Evolutionary conservation across 805 yeast genomes (phyloP).

Genomic region (Candida incommunis): DNA sequence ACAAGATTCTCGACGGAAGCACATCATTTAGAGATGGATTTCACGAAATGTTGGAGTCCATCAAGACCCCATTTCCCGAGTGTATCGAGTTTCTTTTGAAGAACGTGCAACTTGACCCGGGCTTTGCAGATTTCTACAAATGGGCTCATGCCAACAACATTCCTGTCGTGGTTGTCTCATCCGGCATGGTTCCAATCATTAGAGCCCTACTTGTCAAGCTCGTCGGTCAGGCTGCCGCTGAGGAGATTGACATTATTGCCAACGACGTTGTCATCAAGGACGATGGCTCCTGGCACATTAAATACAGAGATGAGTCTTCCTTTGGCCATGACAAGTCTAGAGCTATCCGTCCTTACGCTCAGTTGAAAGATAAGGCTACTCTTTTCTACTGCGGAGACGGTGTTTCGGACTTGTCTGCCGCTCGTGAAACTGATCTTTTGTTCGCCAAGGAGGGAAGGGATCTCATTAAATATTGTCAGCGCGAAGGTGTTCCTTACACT

Average conservation of each 20-base stretch:
- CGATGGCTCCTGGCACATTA: constrained; percentile 65
- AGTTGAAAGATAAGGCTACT: constrained; percentile 34
- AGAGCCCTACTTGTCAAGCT: constrained; percentile 57
- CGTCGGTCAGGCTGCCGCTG: constrained; percentile 63
- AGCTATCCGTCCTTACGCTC: constrained; percentile 43
- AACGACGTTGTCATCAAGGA: constrained; percentile 50
- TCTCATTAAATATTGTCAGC: constrained; percentile 67
- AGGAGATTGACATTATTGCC: constrained; percentile 65
- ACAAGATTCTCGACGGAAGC: constrained; percentile 55
- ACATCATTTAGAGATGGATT: constrained; percentile 62
- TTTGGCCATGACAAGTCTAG: constrained; percentile 94
- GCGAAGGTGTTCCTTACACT: constrained; percentile 69
- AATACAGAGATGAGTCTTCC: constrained; percentile 68
- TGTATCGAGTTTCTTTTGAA: constrained; percentile 57
- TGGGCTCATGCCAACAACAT: constrained; percentile 63
- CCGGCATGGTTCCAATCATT: constrained; percentile 91
- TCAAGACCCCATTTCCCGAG: constrained; percentile 61
- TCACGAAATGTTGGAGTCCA: constrained; percentile 67
- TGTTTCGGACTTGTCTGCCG: constrained; percentile 88
- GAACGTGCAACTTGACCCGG: constrained; percentile 73
- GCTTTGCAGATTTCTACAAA: constrained; percentile 65
- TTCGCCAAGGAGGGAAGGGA: constrained; percentile 92
- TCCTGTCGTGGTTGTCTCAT: constrained; percentile 77
- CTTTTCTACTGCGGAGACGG: constrained; percentile 97
- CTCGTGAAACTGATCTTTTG: constrained; percentile 82